Conservation (phyloP, 306 rosid genomes). For the Cicer arietinum region DNA sequence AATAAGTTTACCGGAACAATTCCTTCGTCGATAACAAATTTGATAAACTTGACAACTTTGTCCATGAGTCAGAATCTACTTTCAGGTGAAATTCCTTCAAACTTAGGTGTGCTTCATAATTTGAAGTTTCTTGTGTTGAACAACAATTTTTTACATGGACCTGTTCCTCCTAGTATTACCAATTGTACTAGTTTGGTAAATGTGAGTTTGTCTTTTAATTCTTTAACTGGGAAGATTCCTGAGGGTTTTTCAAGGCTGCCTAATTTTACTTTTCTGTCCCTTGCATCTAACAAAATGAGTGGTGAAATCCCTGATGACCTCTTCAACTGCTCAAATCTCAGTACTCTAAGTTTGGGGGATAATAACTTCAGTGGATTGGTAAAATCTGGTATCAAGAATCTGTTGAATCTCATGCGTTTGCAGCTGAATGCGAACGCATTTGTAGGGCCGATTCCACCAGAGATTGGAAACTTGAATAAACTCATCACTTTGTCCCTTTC, state of each 20-base stretch:
- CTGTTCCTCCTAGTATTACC: constrained; percentile 71
- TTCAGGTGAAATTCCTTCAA: constrained; percentile 77
- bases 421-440: constrained; percentile 56
- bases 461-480: constrained; percentile 68
- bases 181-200: constrained; percentile 65
- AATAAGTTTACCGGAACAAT: constrained; percentile 70
- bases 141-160: constrained; percentile 53
- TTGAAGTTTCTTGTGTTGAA: constrained; percentile 61
- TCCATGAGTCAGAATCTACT: constrained; percentile 67
- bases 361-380: constrained; percentile 67
- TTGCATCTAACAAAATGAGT: constrained; percentile 57
- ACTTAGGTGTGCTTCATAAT: constrained; percentile 68
- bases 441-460: constrained; percentile 70
- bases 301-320: constrained; percentile 88
- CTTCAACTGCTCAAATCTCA: constrained; percentile 72
- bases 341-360: constrained; percentile 50
- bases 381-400: constrained; percentile 65
- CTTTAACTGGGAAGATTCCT: constrained; percentile 71
- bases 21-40: constrained; percentile 69
- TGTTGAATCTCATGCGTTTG: constrained; percentile 55
- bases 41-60: constrained; percentile 69
- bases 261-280: constrained; percentile 66
- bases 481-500: constrained; percentile 58
- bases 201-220: constrained; percentile 56
- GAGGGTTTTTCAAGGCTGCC: constrained; percentile 61